Base-by-base conservation (phyloP, 139 green algal species). In the Asterochloris sp. region DNA sequence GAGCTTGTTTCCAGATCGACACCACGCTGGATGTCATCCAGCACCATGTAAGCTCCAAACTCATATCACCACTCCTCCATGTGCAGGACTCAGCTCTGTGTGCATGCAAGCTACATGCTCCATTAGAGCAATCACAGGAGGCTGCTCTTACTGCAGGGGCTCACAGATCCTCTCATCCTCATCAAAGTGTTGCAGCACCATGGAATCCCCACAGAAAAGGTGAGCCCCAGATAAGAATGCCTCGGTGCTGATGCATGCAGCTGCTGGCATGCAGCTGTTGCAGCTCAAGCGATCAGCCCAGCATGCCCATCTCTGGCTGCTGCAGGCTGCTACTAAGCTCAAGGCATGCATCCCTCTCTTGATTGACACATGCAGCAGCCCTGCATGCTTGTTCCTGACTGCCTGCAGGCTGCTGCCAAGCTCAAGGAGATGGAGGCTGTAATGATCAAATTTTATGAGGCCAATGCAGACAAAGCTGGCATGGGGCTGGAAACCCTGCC, bases 1-100 rank as follows among this genome's bases (percentile, higher is more conserved):
- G 84, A 60, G 38, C 84, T 11, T 78, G 93, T 17, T 95, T 91
- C n/a, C 80, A 85, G 12, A 12, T 95, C 10, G 80, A 94, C 27
- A 92, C 87, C 4, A 87, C 83, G 69, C 90, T 95, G 23, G 91
- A 95, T 47, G 89, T 91, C 0, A 82, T 95, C 24, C 76, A 88
- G 62, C 92, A 95, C 84, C 92, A 95, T 73, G 92, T 91, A 73
- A 89, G 73, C 77, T 93, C 91, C 0, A 8, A 23, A 8, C 66
- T 23, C 66, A 26, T 21, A 10, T 23, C 66, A 71, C 21, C 21
- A 26, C 8, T 71, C 21, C 66, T 23, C 63, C 14, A 14, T 69
- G 63, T 16, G 16, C 17, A 71, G 66, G 17, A 26, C 19, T 26
- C 19, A 21, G 21, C 66, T 4, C 4, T 23, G 17, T 13, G 9